Evolutionary conservation across 2,329 filamentous ascomycete species (phyloP), one percentile per base, ranked within the genome.

Genomic region (Teratosphaeria epicoccoides): DNA sequence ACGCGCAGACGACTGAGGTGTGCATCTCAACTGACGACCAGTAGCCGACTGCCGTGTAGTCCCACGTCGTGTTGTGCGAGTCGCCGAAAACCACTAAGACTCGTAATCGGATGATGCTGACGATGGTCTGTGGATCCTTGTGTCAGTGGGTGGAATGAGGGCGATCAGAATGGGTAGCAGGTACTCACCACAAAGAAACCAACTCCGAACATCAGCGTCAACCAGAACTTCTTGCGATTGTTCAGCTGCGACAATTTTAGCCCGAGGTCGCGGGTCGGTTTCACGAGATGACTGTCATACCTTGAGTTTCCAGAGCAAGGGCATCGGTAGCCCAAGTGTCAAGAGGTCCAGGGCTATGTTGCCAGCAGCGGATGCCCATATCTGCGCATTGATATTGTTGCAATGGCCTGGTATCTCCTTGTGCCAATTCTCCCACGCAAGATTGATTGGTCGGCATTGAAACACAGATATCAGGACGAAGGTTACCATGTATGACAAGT

Each of bases 341-440:
- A 61, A 24, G 24, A 61, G 22, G 33, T 62, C 60, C 14, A 62
- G 49, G 11, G 52, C 43, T n/a, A 56, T 49, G 17, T 56, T 56
- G 2, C 52, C 11, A 6, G 49, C 52, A 10, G 54, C 52, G 17
- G 49, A 51, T n/a, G 49, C 51, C 50, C 50, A 56, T 6, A 40
- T 49, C 40, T 54, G 54, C 3, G 54, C 54, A 46, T 52, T 54
- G 52, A 56, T 54, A 44, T 56, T 46, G 44, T 50, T 52, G 25
- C 54, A 56, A 45, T n/a, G 46, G 14, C 52, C 54, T 9, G 20
- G 23, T 12, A 49, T 46, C 29, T 52, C 47, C 28, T 28, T 22
- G 28, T 55, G 46, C 54, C 54, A 56, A 11, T 50, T 24, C 4
- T 44, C 12, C 54, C 54, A 56, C 9, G 52, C 54, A 17, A 49